A percentile compares a stretch with the other conserved stretches of the same genome.
Evolutionary conservation across 352 stramenopile genomes (phyloP).

Genomic region (Globisporangium parvum): DNA sequence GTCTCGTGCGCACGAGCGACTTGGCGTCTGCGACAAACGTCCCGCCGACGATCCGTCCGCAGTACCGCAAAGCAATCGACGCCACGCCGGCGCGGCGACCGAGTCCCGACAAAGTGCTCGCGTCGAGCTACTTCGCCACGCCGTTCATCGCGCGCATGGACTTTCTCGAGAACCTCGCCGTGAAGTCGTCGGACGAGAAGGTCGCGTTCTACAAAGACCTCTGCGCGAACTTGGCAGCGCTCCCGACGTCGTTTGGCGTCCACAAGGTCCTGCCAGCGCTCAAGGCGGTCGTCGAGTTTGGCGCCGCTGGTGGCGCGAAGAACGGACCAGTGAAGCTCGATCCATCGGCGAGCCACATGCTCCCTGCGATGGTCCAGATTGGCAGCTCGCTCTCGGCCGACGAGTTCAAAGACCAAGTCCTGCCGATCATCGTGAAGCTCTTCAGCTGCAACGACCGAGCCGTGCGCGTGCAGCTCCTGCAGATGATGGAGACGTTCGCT

Average conservation of each 20-base stretch:
- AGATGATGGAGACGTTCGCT: constrained; percentile 89
- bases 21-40: constrained; percentile 61
- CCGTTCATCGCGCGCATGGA: constrained; percentile 91
- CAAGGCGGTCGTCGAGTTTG: constrained; percentile 82
- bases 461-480: constrained; percentile 85
- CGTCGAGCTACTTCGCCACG: constrained; percentile 89
- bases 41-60: constrained; percentile 49
- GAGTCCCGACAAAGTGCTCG: constrained; percentile 82
- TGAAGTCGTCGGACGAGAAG: constrained; percentile 93
- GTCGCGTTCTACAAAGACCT: constrained; percentile 94
- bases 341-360: constrained; percentile 83
- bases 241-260: constrained; percentile 72
- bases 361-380: constrained; percentile 86
- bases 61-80: constrained; percentile 84
- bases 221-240: constrained; percentile 46
- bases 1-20: constrained; percentile 46
- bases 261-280: constrained; percentile 85
- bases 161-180: constrained; percentile 90
- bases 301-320: constrained; percentile 39
- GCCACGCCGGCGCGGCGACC: constrained; percentile 53
- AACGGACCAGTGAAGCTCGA: constrained; percentile 71
- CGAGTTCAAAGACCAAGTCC: constrained; percentile 83
- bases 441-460: constrained; percentile 91
- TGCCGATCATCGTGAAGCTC: constrained; percentile 86
- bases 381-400: constrained; percentile 64